Evolutionary conservation across 495 filamentous ascomycete species (phyloP), one percentile per base, ranked within the genome.

Genomic region (Tuber borchii): DNA sequence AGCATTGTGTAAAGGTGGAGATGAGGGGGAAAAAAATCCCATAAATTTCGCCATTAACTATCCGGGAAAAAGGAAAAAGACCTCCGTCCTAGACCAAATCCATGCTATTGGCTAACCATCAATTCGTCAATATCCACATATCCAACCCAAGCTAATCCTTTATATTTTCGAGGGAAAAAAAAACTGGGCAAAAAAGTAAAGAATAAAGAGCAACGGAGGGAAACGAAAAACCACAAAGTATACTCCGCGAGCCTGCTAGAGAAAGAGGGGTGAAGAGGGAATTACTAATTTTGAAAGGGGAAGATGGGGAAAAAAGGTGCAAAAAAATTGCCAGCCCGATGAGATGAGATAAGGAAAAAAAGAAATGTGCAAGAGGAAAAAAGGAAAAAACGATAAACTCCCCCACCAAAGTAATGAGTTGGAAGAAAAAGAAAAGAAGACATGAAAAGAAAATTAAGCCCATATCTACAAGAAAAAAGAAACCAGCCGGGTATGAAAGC

Each of bases 41-140:
- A 65, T 31, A 31, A 61, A 31, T 31, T 65, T 65, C 26, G n/a
- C n/a, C 56, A 65, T n/a, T 17, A 65, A 17, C 26, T 65, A 31
- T 12, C 48, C 56, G 14, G 31, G 26, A n/a, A 31, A 65, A 17
- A 5, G 56, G 56, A 31, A 19, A 26, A 61, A 31, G 56, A 31
- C 12, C 56, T 56, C 48, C 22, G 2, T 56, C 48, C 22, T 8
- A 56, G 48, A 10, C 48, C 48, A n/a, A 65, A 65, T 65, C 14
- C n/a, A 31, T 31, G 56, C 26, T 31, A 65, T 65, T 65, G 56
- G 56, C 56, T 17, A 65, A 26, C n/a, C 56, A 31, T 65, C 56
- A 65, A 65, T 65, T 65, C 56, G 26, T 65, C 56, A 10, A 65
- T 65, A 65, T 65, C 56, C 56, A 65, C 56, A 65, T 65, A 31